Percentiles rank a stretch among this genome's conserved stretches.
These are phyloP conservation scores for Puccinia coronata DNA, from an alignment of 1,284 basidiomycete species.

Conservation along the genomic window DNA sequence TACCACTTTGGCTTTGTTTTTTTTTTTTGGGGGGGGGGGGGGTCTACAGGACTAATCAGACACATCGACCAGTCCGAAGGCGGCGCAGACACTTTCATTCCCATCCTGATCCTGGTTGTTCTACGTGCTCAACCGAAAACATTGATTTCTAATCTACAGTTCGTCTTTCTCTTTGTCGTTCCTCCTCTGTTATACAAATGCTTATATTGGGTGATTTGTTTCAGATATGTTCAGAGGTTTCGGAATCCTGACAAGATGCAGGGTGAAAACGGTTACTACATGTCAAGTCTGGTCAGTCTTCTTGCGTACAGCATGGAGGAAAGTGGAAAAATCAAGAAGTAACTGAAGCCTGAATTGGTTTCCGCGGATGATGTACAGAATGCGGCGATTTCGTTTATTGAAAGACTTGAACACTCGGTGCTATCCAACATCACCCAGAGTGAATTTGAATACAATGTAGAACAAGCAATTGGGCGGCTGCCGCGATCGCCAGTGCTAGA, in stretches of 20 bases:
- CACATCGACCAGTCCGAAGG: constrained; percentile 40
- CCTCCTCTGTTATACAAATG: not conserved
- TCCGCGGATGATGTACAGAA: constrained; percentile 63
- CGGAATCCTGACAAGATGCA: constrained; percentile 83
- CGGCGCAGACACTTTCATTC: constrained; percentile 84
- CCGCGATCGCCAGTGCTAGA: constrained; percentile 9
- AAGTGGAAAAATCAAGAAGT: constrained; percentile 19
- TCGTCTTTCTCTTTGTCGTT: constrained; percentile 49
- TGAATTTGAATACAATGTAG: constrained; percentile 66
- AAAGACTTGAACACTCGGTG: constrained; percentile 92
- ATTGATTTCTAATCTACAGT: constrained; percentile 93
- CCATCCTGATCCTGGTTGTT: constrained; percentile 90
- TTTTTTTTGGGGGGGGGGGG: too few relatives aligned
- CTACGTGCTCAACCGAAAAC: constrained; percentile 89
- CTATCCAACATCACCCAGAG: constrained; percentile 87
- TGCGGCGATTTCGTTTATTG: constrained; percentile 91
- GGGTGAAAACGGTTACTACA: constrained; percentile 95
- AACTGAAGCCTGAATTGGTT: constrained; percentile 19
- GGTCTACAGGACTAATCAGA: constrained; percentile 46
- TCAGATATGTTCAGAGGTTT: constrained; percentile 91
- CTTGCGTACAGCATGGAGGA: not conserved
- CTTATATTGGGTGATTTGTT: not conserved
- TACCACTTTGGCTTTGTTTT: constrained; percentile 73
- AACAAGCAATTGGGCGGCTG: constrained; percentile 24
- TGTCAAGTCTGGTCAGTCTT: constrained; percentile 78